phyloP scores from a whole-genome alignment of 208 protist species.

The Herpetomonas samuelpessoai region DNA sequence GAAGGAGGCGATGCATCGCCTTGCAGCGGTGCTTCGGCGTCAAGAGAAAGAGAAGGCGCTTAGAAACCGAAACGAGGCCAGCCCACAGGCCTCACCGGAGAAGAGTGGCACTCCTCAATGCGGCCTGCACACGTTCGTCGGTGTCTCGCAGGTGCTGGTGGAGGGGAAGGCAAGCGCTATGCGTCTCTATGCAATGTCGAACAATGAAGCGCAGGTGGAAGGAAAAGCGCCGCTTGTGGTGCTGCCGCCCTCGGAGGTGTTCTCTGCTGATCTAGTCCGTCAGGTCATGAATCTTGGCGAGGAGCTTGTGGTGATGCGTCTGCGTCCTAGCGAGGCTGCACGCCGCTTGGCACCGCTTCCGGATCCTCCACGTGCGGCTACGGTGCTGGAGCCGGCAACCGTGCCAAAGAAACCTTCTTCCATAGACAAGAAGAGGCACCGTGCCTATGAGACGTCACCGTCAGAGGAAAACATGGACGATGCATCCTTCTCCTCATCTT shows the following conservation, averaged over 20 bases:
- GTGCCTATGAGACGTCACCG: no score
- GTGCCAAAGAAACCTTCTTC: no score
- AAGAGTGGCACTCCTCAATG: background rate
- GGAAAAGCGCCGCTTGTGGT: no score
- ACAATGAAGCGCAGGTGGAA: background rate
- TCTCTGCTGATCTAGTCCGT: slow-evolving; percentile 13
- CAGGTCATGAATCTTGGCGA: slow-evolving; percentile 16
- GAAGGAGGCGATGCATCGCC: slow-evolving; percentile 49
- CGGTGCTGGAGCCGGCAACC: no score
- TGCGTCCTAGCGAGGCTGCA: background rate
- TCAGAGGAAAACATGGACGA: background rate
- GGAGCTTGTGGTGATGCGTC: slow-evolving; percentile 28
- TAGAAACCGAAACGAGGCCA: no score
- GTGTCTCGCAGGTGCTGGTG: slow-evolving; percentile 21
- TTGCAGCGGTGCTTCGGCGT: slow-evolving; percentile 9
- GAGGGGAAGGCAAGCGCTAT: slow-evolving; percentile 25
- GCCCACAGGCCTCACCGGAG: no score
- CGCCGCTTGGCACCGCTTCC: background rate
- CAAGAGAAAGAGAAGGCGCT: background rate
- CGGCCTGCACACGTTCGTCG: no score
- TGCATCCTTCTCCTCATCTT: no score
- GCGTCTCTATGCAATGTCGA: background rate
- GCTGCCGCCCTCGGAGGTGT: slow-evolving; percentile 4
- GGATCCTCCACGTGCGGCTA: background rate
- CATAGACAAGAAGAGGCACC: no score